Evolutionary conservation across 306 rosid genomes (phyloP), one percentile per base, ranked within the genome.

Genomic region (Dicorynia guianensis): DNA sequence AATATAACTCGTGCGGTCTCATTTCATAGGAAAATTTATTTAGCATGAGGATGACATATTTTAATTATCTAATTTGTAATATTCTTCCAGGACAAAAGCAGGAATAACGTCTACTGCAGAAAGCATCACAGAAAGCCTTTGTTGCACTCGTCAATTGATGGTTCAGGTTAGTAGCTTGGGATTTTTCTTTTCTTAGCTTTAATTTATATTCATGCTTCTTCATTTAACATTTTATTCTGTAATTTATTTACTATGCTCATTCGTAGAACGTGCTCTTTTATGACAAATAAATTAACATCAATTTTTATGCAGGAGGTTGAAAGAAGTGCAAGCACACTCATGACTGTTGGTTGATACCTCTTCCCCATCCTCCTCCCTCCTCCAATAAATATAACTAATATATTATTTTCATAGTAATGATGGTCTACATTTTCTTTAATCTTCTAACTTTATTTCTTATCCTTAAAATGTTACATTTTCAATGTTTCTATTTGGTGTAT

Each of bases 91-190:
- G 87, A 92, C 97, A 75, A 92, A 90, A 76, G 96, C 91, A 56
- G 96, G 97, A 69, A 92, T 95, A 96, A 92, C 97, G 49, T 90
- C 97, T 72, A 97, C 98, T 7, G 92, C 93, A 49, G 98, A 92
- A 76, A 90, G 97, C 91, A 92, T 95, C 69, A 95, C 97, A 0
- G 97, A 90, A 46, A 95, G 96, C 92, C 97, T 92, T 48, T 91
- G 97, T 9, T 91, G 97, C 5, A 83, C 93, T 40, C 97, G 97
- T 66, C 98, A 95, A 64, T 76, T 95, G 71, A 92, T 92, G 97
- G 96, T 86, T 83, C 97, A 92, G 97, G 97, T 92, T 70, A 33
- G 85, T 72, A 13, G 56, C 67, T 64, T 56, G 63, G 50, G 67
- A 7, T 35, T 15, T 50, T 38, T 18, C n/a, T 25, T 66, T 62